Percentiles rank a stretch among this genome's conserved stretches.
Conservation (phyloP, 1,139 yeast species). For the Protomyces arabidopsidicola region DNA sequence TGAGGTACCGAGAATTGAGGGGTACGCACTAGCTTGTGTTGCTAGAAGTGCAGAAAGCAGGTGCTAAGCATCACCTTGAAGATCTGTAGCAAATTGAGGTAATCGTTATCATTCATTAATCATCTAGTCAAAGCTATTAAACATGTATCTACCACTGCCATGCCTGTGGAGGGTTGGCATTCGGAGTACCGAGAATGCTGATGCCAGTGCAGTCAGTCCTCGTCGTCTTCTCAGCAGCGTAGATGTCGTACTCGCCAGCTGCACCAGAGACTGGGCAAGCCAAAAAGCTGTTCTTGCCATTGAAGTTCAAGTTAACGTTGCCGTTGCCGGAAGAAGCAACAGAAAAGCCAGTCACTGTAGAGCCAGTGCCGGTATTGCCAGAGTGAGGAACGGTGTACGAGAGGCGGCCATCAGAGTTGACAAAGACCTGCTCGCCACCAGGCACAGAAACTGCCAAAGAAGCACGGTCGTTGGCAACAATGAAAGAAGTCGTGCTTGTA, state of each 20-base stretch:
- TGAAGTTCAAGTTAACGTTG: background rate
- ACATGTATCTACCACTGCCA: constrained; percentile 6
- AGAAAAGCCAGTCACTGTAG: constrained; percentile 7
- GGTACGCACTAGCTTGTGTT: too few species aligned
- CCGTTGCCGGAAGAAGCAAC: background rate
- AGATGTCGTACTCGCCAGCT: constrained; percentile 10
- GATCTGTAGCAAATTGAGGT: too few species aligned
- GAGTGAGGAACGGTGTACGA: constrained; percentile 17
- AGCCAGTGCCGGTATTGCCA: constrained; percentile 2
- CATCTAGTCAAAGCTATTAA: background rate
- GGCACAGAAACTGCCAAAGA: constrained; percentile 4
- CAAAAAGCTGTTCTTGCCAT: constrained; percentile 7
- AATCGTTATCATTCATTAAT: background rate
- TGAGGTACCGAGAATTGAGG: too few species aligned
- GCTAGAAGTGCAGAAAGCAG: too few species aligned
- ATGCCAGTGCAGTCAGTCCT: constrained; percentile 21
- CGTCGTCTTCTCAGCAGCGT: constrained; percentile 1
- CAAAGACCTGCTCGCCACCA: constrained; percentile 18
- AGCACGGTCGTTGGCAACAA: background rate
- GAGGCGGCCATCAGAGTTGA: constrained; percentile 7
- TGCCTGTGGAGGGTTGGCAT: constrained; percentile 2
- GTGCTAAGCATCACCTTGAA: too few species aligned
- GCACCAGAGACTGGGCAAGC: constrained; percentile 8
- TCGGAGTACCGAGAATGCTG: constrained; percentile 1
- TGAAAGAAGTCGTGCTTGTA: background rate